Base-by-base conservation (phyloP, 208 protist genomes). In the Leishmania turanica region DNA sequence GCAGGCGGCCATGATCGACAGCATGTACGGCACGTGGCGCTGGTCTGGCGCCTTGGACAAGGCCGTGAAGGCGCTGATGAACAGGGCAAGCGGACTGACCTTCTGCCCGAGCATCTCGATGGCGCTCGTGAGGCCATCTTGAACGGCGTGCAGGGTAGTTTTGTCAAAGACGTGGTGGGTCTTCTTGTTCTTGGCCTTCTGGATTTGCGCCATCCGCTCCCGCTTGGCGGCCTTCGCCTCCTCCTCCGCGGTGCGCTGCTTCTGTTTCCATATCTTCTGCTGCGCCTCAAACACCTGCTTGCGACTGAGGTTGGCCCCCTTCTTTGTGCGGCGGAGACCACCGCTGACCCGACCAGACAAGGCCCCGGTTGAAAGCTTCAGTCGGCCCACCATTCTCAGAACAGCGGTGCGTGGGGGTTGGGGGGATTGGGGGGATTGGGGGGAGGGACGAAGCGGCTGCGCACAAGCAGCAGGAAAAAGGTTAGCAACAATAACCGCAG, bases 1-100 rank as follows among this genome's bases (percentile, higher is more conserved):
- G 54, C 94, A 97, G 27, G 90, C 92, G 7, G 90, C 88, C 56
- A 94, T 77, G 58, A 97, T 96, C 49, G 92, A 85, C 31, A 97
- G 88, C 58, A 97, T 81, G 79, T 97, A 97, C 7, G 94, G 91
- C 58, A 94, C 82, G 58, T 97, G 91, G 40, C 92, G 88, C 78
- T 90, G 91, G n/a, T 97, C 92, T 3, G 90, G 84, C 17, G 88
- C 78, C 71, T 86, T 88, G 24, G 89, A 87, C 4, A 94, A 80
- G 0, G 94, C 91, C 0, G 93, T 95, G 72, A 83, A 92, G 70
- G 94, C 90, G 24, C 85, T 90, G 88, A 97, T 95, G 85, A 95
- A 96, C 62, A 97, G 86, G 17, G 94, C 90, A 4, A 96, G 89
- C 8, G 94, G 92, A 51, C 83, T 91, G 5, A 96, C 90, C 19